Conservation (phyloP, 495 filamentous ascomycete genomes). For the Rusavskia elegans region DNA sequence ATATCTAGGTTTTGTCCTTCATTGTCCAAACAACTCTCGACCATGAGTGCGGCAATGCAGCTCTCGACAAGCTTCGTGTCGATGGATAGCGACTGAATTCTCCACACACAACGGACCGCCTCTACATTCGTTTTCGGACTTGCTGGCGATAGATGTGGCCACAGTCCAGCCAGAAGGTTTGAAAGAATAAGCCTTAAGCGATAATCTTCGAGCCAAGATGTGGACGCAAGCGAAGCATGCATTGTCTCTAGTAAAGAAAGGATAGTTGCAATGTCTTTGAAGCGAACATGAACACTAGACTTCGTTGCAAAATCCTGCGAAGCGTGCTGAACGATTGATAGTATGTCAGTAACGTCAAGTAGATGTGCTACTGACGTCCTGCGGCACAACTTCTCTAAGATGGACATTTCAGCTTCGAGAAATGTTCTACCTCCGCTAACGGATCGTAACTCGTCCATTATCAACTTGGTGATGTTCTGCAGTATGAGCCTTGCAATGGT, state of each 20-base stretch:
- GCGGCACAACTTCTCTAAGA: constrained; percentile 7
- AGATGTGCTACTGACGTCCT: background rate
- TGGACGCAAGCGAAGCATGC: background rate
- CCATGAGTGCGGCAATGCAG: constrained; percentile 59
- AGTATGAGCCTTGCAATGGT: constrained; percentile 44
- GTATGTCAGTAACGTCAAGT: constrained; percentile 1
- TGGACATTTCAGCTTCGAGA: constrained; percentile 3
- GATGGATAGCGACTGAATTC: constrained; percentile 52
- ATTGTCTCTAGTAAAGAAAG: constrained; percentile 38
- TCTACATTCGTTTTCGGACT: constrained; percentile 89
- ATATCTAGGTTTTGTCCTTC: constrained; percentile 17
- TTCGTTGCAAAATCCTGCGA: background rate
- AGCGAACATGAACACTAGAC: background rate
- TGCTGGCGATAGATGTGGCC: constrained; percentile 62
- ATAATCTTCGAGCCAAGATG: constrained; percentile 7
- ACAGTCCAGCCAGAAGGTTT: constrained; percentile 51
- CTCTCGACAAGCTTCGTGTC: constrained; percentile 56
- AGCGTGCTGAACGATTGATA: constrained; percentile 1
- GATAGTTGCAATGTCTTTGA: constrained; percentile 31
- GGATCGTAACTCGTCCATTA: constrained; percentile 26
- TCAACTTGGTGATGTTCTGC: constrained; percentile 39
- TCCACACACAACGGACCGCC: constrained; percentile 71
- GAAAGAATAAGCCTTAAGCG: constrained; percentile 7
- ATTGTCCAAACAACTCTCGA: constrained; percentile 33
- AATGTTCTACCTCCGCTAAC: constrained; percentile 3